A percentile compares a stretch with the other conserved stretches of the same genome.
Evolutionary conservation across 2,329 filamentous ascomycete species (phyloP).

Genomic region (Hymenoscyphus scutula): DNA sequence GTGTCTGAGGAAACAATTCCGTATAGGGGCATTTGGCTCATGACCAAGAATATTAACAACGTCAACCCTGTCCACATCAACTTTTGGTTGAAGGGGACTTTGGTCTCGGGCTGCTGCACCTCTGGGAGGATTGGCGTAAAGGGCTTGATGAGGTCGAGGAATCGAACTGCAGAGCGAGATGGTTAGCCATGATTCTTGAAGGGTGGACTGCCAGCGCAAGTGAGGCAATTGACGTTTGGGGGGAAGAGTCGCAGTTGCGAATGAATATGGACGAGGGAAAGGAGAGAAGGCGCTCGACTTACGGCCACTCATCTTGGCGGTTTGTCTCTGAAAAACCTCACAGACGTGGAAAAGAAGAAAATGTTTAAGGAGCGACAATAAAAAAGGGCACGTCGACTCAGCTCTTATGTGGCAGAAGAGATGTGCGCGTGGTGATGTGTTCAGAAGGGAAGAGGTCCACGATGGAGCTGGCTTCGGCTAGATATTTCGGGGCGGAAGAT

Average conservation of each 20-base stretch:
- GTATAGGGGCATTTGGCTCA: slow-evolving; percentile 99
- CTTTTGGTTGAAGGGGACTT: slow-evolving; percentile 98
- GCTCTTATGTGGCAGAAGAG: slow-evolving; percentile 29
- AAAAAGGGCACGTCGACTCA: slow-evolving; percentile 29
- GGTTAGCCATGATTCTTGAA: slow-evolving; percentile 26
- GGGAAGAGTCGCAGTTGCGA: slow-evolving; percentile 15
- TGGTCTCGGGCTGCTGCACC: slow-evolving; percentile 97
- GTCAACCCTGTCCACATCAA: slow-evolving; percentile 94
- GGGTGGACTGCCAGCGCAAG: background rate
- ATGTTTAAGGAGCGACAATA: slow-evolving; percentile 33
- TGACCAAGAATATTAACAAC: slow-evolving; percentile 97
- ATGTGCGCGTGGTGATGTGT: slow-evolving; percentile 32
- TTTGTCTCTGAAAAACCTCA: slow-evolving; percentile 36
- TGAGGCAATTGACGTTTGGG: slow-evolving; percentile 20
- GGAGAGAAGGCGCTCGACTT: slow-evolving; percentile 28
- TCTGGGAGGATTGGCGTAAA: slow-evolving; percentile 99
- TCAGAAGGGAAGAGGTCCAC: slow-evolving; percentile 9
- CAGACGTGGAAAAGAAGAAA: slow-evolving; percentile 37
- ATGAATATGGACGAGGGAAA: slow-evolving; percentile 15
- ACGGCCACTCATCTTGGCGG: slow-evolving; percentile 44
- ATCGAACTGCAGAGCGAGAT: slow-evolving; percentile 67
- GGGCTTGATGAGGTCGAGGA: slow-evolving; percentile 99
- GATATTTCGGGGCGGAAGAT: slow-evolving; percentile 11
- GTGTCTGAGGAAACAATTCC: slow-evolving; percentile 99
- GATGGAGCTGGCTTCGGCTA: slow-evolving; percentile 1